These are phyloP conservation scores for Decorospora gaudefroyi DNA, from an alignment of 2,329 filamentous ascomycete species.

Conservation along the genomic window DNA sequence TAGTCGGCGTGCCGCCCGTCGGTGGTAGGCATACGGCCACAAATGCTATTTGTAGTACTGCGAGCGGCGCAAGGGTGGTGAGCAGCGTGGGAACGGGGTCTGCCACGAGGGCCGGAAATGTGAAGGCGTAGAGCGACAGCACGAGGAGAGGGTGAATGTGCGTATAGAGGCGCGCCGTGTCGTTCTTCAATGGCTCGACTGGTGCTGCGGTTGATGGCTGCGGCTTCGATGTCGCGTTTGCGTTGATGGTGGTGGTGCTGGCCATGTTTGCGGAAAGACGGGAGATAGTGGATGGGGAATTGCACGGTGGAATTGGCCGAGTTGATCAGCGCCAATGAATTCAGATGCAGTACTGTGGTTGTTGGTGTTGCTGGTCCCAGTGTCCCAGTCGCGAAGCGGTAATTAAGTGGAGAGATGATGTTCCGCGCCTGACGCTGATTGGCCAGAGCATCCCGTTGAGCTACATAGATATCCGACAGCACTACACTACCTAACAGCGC, in stretches of 20 bases:
- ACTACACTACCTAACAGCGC: not conserved
- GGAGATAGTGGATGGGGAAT: not conserved
- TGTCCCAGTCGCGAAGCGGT: conserved; percentile 24
- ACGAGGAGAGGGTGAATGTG: conserved; percentile 71
- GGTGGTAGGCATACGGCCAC: conserved; percentile 63
- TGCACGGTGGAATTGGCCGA: not conserved
- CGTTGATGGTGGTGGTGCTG: conserved; percentile 32
- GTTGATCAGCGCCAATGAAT: too few relatives aligned
- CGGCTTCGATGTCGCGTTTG: conserved; percentile 26
- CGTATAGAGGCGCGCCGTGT: conserved; percentile 60
- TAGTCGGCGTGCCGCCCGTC: conserved; percentile 47
- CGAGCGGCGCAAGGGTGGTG: conserved; percentile 64
- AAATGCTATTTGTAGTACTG: conserved; percentile 65
- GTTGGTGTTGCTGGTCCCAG: conserved; percentile 17
- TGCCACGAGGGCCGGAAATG: conserved; percentile 69
- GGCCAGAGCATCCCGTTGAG: not conserved
- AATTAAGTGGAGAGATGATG: conserved; percentile 19
- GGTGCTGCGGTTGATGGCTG: conserved; percentile 41
- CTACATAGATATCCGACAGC: not conserved
- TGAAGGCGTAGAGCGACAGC: conserved; percentile 64
- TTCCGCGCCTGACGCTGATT: conserved; percentile 25
- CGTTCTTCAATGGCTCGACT: conserved; percentile 54
- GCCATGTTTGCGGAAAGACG: conserved; percentile 24
- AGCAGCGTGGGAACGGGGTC: conserved; percentile 70
- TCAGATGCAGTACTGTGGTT: conserved; percentile 11